Conservation (phyloP, 305 asterid genomes). For the Rubia balearica region DNA sequence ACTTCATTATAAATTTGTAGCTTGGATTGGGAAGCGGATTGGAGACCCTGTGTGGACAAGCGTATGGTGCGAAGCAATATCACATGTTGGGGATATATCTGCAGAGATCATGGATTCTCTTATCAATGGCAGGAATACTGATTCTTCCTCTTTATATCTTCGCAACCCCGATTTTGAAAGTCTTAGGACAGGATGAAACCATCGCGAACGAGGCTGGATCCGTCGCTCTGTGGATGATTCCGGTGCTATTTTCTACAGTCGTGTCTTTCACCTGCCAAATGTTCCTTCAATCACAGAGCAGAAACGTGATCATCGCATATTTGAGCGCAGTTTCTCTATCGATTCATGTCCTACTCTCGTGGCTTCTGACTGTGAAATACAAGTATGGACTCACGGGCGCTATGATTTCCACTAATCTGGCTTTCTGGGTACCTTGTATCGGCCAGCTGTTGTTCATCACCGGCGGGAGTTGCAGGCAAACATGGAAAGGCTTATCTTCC, state of each 20-base stretch:
- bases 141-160: conserved; percentile 41
- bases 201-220: conserved; percentile 43
- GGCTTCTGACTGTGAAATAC: conserved; percentile 52
- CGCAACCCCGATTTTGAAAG: conserved; percentile 46
- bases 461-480: conserved; percentile 51
- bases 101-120: conserved; percentile 65
- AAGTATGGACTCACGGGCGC: conserved; percentile 46
- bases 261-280: conserved; percentile 65
- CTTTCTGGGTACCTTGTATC: conserved; percentile 56
- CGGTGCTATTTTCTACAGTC: conserved; percentile 42
- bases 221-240: conserved; percentile 49
- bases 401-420: conserved; percentile 48
- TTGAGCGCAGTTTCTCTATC: conserved; percentile 41
- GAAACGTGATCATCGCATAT: conserved; percentile 58
- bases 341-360: conserved; percentile 44
- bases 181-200: conserved; percentile 53
- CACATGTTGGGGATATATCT: conserved; percentile 73
- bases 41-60: conserved; percentile 74
- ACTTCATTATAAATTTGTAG: conserved; percentile 24
- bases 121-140: conserved; percentile 28
- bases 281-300: conserved; percentile 72
- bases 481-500: conserved; percentile 56
- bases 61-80: conserved; percentile 63
- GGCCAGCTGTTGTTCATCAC: conserved; percentile 46
- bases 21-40: conserved; percentile 68